Conservation (phyloP, 106 monocot genomes). For the Acanthochlamys bracteata region DNA sequence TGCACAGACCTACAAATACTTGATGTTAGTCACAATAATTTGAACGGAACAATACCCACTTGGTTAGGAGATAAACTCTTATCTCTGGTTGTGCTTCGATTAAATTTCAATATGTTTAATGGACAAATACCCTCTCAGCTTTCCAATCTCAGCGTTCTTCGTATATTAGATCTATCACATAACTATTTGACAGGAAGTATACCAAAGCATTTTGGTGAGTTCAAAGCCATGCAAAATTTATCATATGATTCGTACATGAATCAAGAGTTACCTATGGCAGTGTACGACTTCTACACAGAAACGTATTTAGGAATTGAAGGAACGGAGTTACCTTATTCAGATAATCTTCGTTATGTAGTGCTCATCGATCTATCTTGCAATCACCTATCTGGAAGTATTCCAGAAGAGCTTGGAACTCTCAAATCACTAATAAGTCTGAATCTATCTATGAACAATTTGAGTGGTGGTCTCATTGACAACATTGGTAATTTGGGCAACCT, state of each 20-base stretch:
- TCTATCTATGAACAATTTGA: conserved; percentile 8
- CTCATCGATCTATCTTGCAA: background rate
- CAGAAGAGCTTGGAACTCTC: conserved; percentile 1
- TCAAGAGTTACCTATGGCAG: no score
- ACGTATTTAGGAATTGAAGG: background rate
- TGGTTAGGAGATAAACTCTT: background rate
- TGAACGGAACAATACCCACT: background rate
- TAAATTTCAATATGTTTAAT: background rate
- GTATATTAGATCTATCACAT: background rate
- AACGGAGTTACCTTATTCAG: background rate
- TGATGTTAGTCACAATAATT: background rate
- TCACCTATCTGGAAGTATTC: background rate
- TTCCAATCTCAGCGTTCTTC: background rate
- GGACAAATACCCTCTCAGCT: background rate
- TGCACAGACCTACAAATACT: background rate
- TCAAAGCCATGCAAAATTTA: background rate
- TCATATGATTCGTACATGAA: background rate
- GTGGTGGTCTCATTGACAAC: background rate
- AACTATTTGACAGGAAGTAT: background rate
- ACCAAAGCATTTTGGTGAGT: background rate
- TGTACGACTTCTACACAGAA: no score
- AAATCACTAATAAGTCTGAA: background rate
- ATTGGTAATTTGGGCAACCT: conserved; percentile 2
- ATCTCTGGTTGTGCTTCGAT: background rate
- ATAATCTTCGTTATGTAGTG: background rate